Evolutionary conservation across 805 yeast genomes (phyloP), one percentile per base, ranked within the genome.

Genomic region (Wickerhamiella alocasiicola): DNA sequence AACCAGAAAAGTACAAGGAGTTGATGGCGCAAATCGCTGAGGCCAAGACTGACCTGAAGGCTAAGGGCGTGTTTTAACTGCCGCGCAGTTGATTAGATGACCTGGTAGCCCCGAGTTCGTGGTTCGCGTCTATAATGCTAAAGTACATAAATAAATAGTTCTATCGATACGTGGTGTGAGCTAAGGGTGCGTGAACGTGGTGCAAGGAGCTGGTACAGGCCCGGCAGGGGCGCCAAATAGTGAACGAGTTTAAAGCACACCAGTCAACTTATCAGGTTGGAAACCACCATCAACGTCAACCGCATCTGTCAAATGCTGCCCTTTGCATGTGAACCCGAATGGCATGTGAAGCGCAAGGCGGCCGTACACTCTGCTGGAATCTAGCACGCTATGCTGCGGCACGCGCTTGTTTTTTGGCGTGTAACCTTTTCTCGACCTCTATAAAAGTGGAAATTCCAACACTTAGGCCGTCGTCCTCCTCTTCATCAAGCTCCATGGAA

Each of bases 381-480:
- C n/a, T n/a, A n/a, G n/a, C n/a, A n/a, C n/a, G n/a, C n/a, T n/a
- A n/a, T n/a, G n/a, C n/a, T 7, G 26, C 26, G 9, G 6, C 9
- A 12, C 15, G 17, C 5, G 23, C 23, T 23, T 17, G 11, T 21
- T 32, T 32, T n/a, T 13, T 32, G 15, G 5, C 18, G 12, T 63
- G 35, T 54, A 81, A 60, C 53, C 66, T 65, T 61, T 74, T 75
- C 59, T 87, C 96, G 39, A 84, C 74, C 49, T 80, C 79, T 1
- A 94, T 84, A 65, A 87, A 88, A 4, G 74, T 95, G 44, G 73
- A 69, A 49, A 88, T 75, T 17, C 80, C 75, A 11, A 78, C 66
- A 6, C 94, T 94, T 41, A 87, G 78, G 41, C 63, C 71, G 23
- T 68, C 71, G 4, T 65, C 70, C 5, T 62, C 67, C 15, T 47